These are phyloP conservation scores for Scedosporium apiospermum DNA, from an alignment of 2,329 filamentous ascomycete species.

Conservation along the genomic window DNA sequence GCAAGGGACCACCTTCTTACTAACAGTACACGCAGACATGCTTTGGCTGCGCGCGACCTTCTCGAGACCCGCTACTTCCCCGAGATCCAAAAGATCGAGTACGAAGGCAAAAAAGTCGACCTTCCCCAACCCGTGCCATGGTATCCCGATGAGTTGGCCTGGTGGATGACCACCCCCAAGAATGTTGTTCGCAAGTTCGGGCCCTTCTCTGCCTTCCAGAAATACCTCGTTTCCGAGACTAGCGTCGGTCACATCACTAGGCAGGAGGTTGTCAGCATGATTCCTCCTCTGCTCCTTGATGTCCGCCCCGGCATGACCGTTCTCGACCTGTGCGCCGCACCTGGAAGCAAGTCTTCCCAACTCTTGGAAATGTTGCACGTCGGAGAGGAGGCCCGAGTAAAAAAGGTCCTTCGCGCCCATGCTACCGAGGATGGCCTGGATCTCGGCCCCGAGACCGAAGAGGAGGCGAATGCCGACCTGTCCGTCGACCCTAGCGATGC, in stretches of 20 bases:
- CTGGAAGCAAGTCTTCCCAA: constrained; percentile 94
- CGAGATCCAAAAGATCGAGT: constrained; percentile 74
- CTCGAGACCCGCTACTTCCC: constrained; percentile 85
- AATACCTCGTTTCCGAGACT: constrained; percentile 95
- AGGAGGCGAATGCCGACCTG: constrained; percentile 40
- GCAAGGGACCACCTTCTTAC: neutral
- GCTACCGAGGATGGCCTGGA: constrained; percentile 51
- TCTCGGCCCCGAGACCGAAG: constrained; percentile 35
- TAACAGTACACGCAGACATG: constrained; percentile 50
- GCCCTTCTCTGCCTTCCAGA: constrained; percentile 92
- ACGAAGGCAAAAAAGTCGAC: constrained; percentile 74
- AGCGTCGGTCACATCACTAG: constrained; percentile 95
- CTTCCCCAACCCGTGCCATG: constrained; percentile 75
- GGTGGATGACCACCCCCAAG: constrained; percentile 97
- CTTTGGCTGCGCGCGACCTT: constrained; percentile 81
- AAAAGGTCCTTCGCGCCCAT: constrained; percentile 57
- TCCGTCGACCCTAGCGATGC: constrained; percentile 58
- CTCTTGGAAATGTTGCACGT: constrained; percentile 88
- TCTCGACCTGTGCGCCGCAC: constrained; percentile 90
- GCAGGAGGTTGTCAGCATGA: constrained; percentile 98
- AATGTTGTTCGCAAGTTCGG: constrained; percentile 88
- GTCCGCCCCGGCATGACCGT: constrained; percentile 86
- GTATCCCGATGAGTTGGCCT: constrained; percentile 93
- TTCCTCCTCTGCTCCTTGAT: constrained; percentile 88
- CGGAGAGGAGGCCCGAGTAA: constrained; percentile 81